Percentiles rank a stretch among this genome's conserved stretches.
phyloP scores from a whole-genome alignment of 2,329 filamentous ascomycete species.

The Verticillium alfalfae region DNA sequence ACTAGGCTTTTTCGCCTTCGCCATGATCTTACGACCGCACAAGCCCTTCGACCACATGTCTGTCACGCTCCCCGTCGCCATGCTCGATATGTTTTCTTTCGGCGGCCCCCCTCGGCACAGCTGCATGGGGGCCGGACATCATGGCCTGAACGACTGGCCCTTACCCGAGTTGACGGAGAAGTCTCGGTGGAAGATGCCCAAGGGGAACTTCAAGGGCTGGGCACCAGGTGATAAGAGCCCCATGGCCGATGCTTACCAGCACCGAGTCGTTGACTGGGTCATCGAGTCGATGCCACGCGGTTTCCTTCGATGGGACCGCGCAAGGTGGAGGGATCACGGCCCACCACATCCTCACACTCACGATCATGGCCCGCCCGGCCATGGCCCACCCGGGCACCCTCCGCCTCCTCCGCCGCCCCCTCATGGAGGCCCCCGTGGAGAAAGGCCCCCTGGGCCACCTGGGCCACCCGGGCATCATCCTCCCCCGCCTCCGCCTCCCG shows the following conservation, averaged over 20 bases:
- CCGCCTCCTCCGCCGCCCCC: not conserved
- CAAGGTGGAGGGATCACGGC: constrained; percentile 17
- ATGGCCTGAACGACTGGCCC: constrained; percentile 17
- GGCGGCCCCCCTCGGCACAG: constrained; percentile 9
- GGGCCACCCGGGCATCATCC: constrained; percentile 21
- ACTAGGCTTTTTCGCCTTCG: constrained; percentile 14
- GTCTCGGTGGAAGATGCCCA: constrained; percentile 16
- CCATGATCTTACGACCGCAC: constrained; percentile 18
- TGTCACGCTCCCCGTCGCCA: constrained; percentile 21
- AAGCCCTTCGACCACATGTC: constrained; percentile 24
- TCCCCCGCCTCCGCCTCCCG: constrained; percentile 15
- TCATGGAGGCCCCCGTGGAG: not conserved
- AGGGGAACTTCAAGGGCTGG: constrained; percentile 25
- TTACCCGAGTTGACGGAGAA: constrained; percentile 20
- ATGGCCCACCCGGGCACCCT: constrained; percentile 14
- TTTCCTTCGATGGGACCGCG: constrained; percentile 21
- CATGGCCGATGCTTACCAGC: constrained; percentile 17
- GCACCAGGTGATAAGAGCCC: constrained; percentile 18
- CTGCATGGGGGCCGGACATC: constrained; percentile 11
- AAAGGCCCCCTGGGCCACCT: constrained; percentile 10
- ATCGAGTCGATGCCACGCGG: constrained; percentile 18
- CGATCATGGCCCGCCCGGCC: constrained; percentile 12
- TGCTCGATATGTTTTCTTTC: constrained; percentile 18
- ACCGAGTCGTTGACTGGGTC: constrained; percentile 20
- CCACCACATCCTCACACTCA: constrained; percentile 18